Base-by-base conservation (phyloP, 2,329 filamentous ascomycete species). In the Mariannaea elegans region DNA sequence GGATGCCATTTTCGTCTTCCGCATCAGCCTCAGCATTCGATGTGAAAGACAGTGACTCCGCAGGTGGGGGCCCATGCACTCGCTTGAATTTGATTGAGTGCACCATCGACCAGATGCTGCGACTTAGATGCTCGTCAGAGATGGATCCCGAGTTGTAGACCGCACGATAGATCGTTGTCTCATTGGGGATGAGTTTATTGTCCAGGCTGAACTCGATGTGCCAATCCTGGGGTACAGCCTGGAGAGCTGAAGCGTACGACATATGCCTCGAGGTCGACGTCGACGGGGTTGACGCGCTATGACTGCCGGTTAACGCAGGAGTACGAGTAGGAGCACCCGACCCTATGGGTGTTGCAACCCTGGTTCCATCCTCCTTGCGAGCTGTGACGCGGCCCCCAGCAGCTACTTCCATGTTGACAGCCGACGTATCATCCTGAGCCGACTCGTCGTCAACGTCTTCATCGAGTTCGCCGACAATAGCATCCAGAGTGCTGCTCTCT, bases 121-220 rank as follows among this genome's bases (percentile, higher is more conserved):
- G 87, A 59, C 85, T 86, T 9, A 86, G 79, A 10, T 89, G 82
- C 56, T 96, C 92, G 18, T 90, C 86, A 10, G 75, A 71, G 56
- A 73, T 78, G 46, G 77, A 67, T 1, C 77, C 72, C 7, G 79
- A 78, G 72, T 87, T 91, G 71, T 97, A 92, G 8, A 98, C 92
- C 29, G 95, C 95, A 46, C 94, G 90, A 72, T 98, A 99, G 56
- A 99, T 94, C 0, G 95, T 99, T 1, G 92, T 97, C 69, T 98
- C 94, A 67, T 94, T 95, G 0, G 91, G 84, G 59, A 99, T 90
- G 2, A 91, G 85, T 74, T 93, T 93, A 52, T 86, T 90, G 64
- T 96, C 90, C 48, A 98, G 85, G 66, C 87, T 94, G 77, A 99
- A 99, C 72, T 98, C 92, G 61, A 99, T 93, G 71, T 99, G 94